Percentiles rank a stretch among this genome's conserved stretches.
These are phyloP conservation scores for Leishmania tarentolae DNA, from an alignment of 208 protist genomes.

Conservation along the genomic window DNA sequence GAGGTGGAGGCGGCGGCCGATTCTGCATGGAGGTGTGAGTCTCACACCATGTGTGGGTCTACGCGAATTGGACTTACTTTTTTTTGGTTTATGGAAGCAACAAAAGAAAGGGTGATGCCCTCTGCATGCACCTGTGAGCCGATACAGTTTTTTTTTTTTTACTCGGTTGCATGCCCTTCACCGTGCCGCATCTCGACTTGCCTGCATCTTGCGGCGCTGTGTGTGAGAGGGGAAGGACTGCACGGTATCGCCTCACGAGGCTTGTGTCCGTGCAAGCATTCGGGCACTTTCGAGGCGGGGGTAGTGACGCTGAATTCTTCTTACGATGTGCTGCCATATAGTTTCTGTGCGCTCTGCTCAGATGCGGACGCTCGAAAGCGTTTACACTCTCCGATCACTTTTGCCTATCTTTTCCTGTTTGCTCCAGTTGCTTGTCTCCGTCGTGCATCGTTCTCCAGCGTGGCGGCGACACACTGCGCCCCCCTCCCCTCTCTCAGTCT, in stretches of 20 bases:
- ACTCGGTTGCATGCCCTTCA: neutral
- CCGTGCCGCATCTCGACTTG: neutral
- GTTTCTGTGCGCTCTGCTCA: neutral
- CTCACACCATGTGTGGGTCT: neutral
- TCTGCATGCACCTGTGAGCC: neutral
- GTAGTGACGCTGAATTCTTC: neutral
- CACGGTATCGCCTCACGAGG: neutral
- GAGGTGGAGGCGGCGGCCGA: neutral
- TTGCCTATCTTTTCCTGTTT: constrained; percentile 12
- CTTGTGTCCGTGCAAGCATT: neutral
- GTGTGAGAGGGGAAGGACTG: neutral
- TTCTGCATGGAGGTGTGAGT: neutral
- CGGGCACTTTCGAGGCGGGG: neutral
- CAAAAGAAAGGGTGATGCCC: neutral
- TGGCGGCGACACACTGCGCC: constrained; percentile 7
- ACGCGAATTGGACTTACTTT: neutral
- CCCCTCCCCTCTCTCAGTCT: constrained; percentile 8
- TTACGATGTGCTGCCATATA: neutral
- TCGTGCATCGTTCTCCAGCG: neutral
- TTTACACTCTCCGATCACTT: constrained; percentile 7
- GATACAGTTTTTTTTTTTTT: neutral
- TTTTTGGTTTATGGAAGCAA: too few relatives aligned
- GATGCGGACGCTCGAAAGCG: neutral
- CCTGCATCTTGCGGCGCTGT: neutral
- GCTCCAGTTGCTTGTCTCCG: constrained; percentile 1